Conservation (phyloP, 257 asterid genomes). For the Oldenlandia corymbosa region DNA sequence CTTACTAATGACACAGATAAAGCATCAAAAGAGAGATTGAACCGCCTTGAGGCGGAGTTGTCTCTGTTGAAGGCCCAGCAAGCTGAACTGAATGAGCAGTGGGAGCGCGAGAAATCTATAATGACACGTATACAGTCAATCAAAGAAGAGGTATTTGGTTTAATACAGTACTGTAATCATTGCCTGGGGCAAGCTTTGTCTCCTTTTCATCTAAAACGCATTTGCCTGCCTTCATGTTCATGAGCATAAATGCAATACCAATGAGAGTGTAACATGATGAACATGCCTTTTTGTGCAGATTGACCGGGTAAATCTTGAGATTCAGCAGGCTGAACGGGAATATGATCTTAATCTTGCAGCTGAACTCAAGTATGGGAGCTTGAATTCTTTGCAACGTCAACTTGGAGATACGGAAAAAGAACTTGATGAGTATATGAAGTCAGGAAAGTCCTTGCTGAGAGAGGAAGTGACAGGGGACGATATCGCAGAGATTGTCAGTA, state of each 20-base stretch:
- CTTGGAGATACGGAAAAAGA: constrained; percentile 78
- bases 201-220: not conserved
- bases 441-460: constrained; percentile 91
- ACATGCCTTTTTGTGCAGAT: constrained; percentile 36
- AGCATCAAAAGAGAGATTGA: constrained; percentile 82
- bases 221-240: not conserved
- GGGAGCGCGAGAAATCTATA: constrained; percentile 88
- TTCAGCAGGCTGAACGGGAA: constrained; percentile 95
- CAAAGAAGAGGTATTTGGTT: constrained; percentile 72
- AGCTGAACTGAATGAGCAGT: constrained; percentile 76
- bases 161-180: constrained; percentile 1
- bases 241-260: too few species aligned
- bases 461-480: constrained; percentile 86
- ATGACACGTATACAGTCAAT: constrained; percentile 83
- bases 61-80: constrained; percentile 72
- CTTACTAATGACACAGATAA: constrained; percentile 82
- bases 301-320: constrained; percentile 93
- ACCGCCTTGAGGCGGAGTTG: constrained; percentile 77
- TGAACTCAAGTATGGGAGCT: constrained; percentile 83
- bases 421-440: constrained; percentile 64
- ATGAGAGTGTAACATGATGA: not conserved
- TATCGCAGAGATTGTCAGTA: constrained; percentile 89
- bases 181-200: not conserved
- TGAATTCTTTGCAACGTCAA: constrained; percentile 83
- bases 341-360: constrained; percentile 97